These are phyloP conservation scores for Hemisphaericaspora nanyangensis DNA, from an alignment of 805 yeast genomes.

Conservation along the genomic window DNA sequence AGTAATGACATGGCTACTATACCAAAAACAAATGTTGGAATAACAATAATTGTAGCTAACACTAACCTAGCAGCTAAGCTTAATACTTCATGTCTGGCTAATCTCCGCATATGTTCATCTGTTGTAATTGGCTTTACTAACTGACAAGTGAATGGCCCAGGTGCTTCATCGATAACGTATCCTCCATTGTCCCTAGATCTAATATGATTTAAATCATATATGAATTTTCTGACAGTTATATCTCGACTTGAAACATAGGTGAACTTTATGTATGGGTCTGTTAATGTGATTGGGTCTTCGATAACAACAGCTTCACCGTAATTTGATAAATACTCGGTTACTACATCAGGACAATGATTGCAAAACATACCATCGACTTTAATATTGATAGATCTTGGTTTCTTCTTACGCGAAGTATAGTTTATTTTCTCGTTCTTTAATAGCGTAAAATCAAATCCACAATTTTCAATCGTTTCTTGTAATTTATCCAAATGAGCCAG, in stretches of 20 bases:
- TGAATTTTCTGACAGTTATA: conserved; percentile 53
- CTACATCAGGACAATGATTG: conserved; percentile 59
- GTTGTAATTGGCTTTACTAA: conserved; percentile 53
- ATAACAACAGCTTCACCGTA: conserved; percentile 58
- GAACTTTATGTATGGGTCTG: conserved; percentile 56
- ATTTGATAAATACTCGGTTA: conserved; percentile 44
- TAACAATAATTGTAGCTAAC: conserved; percentile 50
- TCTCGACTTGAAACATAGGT: conserved; percentile 57
- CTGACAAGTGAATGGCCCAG: conserved; percentile 44
- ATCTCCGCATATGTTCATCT: conserved; percentile 56
- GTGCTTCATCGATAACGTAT: conserved; percentile 13
- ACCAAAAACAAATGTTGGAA: conserved; percentile 68
- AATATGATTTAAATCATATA: conserved; percentile 45
- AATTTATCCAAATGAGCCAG: conserved; percentile 33
- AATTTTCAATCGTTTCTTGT: conserved; percentile 53
- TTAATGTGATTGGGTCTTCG: conserved; percentile 51
- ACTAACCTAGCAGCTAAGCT: conserved; percentile 44
- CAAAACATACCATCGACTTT: conserved; percentile 66
- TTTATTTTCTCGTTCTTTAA: conserved; percentile 42
- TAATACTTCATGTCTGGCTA: conserved; percentile 47
- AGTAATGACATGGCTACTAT: conserved; percentile 65
- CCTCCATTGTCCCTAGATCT: conserved; percentile 18
- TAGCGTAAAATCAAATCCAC: conserved; percentile 60
- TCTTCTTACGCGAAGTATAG: conserved; percentile 44
- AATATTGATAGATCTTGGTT: conserved; percentile 54